Conservation (phyloP, 768 basidiomycete genomes). For the Suillus subluteus region DNA sequence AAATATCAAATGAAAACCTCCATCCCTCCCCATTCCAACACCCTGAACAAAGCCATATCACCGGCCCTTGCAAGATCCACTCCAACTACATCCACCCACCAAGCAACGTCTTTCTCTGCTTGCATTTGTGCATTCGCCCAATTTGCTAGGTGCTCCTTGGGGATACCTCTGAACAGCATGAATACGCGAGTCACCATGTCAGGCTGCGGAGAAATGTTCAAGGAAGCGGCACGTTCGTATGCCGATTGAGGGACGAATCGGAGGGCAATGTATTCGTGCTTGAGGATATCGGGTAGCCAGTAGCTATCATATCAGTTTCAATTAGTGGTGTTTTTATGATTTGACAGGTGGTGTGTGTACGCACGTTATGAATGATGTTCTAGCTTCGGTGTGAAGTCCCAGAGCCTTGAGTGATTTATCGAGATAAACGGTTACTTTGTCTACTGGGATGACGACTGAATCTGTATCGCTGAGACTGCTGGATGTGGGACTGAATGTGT, state of each 20-base stretch:
- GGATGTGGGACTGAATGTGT: background rate
- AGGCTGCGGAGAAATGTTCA: background rate
- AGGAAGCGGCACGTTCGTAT: background rate
- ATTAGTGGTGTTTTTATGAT: background rate
- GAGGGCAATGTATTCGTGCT: background rate
- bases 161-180: background rate
- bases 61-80: background rate
- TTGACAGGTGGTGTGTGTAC: background rate
- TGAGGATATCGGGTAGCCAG: background rate
- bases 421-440: background rate
- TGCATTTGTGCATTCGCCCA: background rate
- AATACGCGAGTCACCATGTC: background rate
- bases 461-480: background rate
- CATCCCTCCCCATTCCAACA: background rate
- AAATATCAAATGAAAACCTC: background rate
- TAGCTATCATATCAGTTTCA: background rate
- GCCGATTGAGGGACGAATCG: background rate
- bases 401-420: background rate
- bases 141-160: background rate
- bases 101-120: background rate
- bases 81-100: background rate
- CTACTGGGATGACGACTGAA: background rate
- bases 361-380: conserved; percentile 1
- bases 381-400: conserved; percentile 1
- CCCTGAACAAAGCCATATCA: background rate